Evolutionary conservation across 352 stramenopile species (phyloP).

Genomic region (Chrysophaeum taylorii): DNA sequence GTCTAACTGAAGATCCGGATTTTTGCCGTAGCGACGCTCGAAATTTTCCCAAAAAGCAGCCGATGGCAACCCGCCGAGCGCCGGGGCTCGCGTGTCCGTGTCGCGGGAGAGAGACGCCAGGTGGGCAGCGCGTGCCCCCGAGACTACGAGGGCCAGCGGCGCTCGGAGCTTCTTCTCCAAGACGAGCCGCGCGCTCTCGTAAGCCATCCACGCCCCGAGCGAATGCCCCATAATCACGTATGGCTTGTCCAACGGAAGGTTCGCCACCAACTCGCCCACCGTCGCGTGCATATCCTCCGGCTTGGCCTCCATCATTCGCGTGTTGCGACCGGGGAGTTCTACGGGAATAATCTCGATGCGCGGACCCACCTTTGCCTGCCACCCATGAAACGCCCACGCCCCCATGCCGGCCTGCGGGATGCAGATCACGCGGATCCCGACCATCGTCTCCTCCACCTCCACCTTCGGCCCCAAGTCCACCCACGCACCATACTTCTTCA

Average conservation of each 20-base stretch:
- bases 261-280: not conserved
- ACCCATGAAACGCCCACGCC: not conserved
- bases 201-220: not conserved
- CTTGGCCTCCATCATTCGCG: not conserved
- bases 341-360: not conserved
- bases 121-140: not conserved
- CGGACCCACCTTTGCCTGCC: not conserved
- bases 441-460: not conserved
- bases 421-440: not conserved
- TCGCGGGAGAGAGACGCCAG: not conserved
- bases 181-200: not conserved
- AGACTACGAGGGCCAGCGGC: not conserved
- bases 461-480: not conserved
- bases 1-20: not conserved
- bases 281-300: not conserved
- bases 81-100: not conserved
- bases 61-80: not conserved
- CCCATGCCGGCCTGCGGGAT: constrained; percentile 5
- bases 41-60: not conserved
- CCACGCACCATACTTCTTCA: not conserved
- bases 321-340: not conserved
- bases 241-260: not conserved
- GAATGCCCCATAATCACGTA: not conserved
- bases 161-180: not conserved
- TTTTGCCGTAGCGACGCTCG: not conserved